These are phyloP conservation scores for Liriodendron chinense DNA, from an alignment of 164 flowering plant species.

Conservation along the genomic window DNA sequence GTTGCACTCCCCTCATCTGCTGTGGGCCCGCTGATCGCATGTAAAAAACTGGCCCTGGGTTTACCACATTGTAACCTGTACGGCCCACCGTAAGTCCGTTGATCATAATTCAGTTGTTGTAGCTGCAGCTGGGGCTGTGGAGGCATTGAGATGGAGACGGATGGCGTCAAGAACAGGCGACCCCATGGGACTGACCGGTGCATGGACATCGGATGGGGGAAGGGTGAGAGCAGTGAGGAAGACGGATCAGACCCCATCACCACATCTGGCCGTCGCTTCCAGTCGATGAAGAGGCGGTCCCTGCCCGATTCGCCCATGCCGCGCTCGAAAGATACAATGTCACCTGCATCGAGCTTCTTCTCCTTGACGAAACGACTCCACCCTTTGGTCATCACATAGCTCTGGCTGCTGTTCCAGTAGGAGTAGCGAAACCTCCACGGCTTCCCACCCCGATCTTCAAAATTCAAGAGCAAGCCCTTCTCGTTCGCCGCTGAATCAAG, in stretches of 20 bases:
- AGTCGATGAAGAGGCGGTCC: conserved; percentile 69
- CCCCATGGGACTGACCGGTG: conserved; percentile 35
- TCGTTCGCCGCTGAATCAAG: conserved; percentile 66
- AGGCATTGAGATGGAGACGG: conserved; percentile 6
- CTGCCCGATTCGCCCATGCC: conserved; percentile 52
- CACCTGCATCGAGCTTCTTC: conserved; percentile 90
- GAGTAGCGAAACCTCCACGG: conserved; percentile 91
- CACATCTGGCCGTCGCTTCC: conserved; percentile 65
- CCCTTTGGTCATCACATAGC: conserved; percentile 99
- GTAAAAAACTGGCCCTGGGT: conserved; percentile 22
- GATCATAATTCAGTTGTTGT: conserved; percentile 21
- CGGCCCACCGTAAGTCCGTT: background rate
- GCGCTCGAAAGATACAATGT: conserved; percentile 79
- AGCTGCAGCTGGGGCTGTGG: conserved; percentile 9
- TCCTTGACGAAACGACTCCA: conserved; percentile 98
- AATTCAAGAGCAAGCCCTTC: conserved; percentile 72
- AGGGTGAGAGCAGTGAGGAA: conserved; percentile 7
- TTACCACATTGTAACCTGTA: conserved; percentile 26
- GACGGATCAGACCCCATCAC: conserved; percentile 18
- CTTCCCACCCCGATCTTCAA: conserved; percentile 81
- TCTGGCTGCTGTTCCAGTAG: conserved; percentile 98
- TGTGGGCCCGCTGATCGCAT: conserved; percentile 2
- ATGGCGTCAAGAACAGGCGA: conserved; percentile 21
- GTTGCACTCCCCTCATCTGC: conserved; percentile 20
- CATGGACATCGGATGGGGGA: conserved; percentile 13